Conservation (phyloP, 768 basidiomycete genomes). For the Kwoniella sp. region DNA sequence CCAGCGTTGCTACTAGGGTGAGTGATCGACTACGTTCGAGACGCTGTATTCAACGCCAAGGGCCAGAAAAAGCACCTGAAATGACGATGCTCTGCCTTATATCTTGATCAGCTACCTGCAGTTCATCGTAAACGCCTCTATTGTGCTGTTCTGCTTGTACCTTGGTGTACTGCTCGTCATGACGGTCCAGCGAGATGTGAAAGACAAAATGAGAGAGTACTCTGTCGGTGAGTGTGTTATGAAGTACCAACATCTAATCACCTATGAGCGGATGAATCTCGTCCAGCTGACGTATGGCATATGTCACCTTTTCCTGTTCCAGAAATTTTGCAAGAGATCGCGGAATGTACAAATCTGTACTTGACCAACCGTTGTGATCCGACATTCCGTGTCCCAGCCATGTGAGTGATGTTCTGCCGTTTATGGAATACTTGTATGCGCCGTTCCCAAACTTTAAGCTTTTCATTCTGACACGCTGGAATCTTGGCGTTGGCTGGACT, state of each 20-base stretch:
- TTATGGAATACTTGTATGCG: too few species aligned
- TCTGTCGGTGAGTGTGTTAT: constrained; percentile 75
- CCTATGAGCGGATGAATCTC: not conserved
- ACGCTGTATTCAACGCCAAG: constrained; percentile 1
- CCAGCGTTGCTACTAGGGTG: constrained; percentile 88
- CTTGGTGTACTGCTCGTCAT: constrained; percentile 81
- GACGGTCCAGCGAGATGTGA: constrained; percentile 87
- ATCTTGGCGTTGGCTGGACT: not conserved
- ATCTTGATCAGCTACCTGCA: constrained; percentile 74
- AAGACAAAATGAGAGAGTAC: constrained; percentile 81
- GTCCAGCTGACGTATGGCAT: too few species aligned
- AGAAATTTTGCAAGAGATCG: constrained; percentile 90
- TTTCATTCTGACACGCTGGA: not conserved
- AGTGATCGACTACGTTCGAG: constrained; percentile 49
- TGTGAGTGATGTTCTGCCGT: constrained; percentile 60
- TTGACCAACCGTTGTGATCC: constrained; percentile 78
- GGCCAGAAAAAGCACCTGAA: not conserved
- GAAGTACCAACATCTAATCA: too few species aligned
- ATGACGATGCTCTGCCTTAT: constrained; percentile 9
- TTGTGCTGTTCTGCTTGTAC: constrained; percentile 81
- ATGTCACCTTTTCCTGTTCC: constrained; percentile 1
- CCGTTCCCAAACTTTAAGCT: not conserved
- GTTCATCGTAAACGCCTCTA: constrained; percentile 87
- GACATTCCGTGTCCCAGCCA: constrained; percentile 74
- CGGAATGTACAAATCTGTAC: constrained; percentile 77